A percentile compares a stretch with the other conserved stretches of the same genome.
Evolutionary conservation across 2,329 filamentous ascomycete genomes (phyloP).

Genomic region (Dactylonectria estremocensis): DNA sequence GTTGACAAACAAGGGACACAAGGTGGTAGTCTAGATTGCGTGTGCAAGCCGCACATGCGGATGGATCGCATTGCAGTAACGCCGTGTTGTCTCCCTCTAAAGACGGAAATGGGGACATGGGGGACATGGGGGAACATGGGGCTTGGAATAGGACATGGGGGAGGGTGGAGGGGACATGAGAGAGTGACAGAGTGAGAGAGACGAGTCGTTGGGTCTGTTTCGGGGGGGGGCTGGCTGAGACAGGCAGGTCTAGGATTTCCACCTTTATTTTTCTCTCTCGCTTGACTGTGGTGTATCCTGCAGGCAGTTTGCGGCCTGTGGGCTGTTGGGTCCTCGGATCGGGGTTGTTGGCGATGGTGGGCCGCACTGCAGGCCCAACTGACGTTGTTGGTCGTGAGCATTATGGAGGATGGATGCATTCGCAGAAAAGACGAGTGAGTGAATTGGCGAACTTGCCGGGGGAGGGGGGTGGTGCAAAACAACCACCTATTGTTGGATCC

Average conservation of each 20-base stretch:
- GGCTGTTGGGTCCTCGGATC: too few species aligned
- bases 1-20: constrained; percentile 30
- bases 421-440: neutral
- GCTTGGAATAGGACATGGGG: constrained; percentile 13
- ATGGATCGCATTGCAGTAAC: constrained; percentile 24
- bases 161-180: neutral
- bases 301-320: too few species aligned
- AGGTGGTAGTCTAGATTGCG: neutral
- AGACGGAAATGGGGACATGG: constrained; percentile 25
- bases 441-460: neutral
- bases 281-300: constrained; percentile 9
- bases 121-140: constrained; percentile 1
- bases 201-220: constrained; percentile 51
- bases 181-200: neutral
- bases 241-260: constrained; percentile 35
- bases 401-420: neutral
- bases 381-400: neutral
- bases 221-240: constrained; percentile 51
- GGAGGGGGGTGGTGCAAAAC: too few species aligned
- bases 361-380: neutral
- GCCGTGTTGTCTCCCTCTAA: constrained; percentile 19
- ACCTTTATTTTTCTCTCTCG: constrained; percentile 13
- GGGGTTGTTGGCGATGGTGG: too few species aligned
- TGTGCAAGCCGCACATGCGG: neutral
- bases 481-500: neutral